Percentiles rank a stretch among this genome's conserved stretches.
Evolutionary conservation across 169 alveolate genomes (phyloP).

Genomic region (Babesia sp.): DNA sequence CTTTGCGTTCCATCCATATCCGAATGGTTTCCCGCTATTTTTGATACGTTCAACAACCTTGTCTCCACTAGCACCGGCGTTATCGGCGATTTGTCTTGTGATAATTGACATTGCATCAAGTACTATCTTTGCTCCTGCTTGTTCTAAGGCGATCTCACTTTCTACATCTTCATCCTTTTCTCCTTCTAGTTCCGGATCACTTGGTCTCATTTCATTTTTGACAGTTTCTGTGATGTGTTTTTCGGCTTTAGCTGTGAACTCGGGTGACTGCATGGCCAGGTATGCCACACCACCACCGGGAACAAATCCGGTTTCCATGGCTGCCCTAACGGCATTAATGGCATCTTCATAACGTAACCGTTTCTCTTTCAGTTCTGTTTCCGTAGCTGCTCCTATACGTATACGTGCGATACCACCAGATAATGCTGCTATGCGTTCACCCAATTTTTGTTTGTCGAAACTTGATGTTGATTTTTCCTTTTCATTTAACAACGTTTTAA

Average conservation of each 20-base stretch:
- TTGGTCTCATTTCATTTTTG: conserved; percentile 50
- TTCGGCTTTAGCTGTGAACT: conserved; percentile 69
- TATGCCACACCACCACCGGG: conserved; percentile 91
- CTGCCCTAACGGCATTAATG: conserved; percentile 86
- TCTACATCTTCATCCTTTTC: conserved; percentile 78
- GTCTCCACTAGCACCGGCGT: conserved; percentile 82
- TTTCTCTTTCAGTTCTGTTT: conserved; percentile 86
- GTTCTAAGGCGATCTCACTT: conserved; percentile 82
- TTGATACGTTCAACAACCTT: conserved; percentile 81
- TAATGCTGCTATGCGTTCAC: conserved; percentile 87
- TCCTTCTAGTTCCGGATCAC: conserved; percentile 35
- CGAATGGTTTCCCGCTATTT: conserved; percentile 81
- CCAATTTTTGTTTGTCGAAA: conserved; percentile 82
- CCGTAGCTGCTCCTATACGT: conserved; percentile 85
- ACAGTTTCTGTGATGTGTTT: conserved; percentile 76
- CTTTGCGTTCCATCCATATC: conserved; percentile 87
- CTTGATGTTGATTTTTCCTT: conserved; percentile 78
- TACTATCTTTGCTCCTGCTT: conserved; percentile 85
- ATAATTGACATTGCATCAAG: conserved; percentile 81
- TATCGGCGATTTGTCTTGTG: conserved; percentile 83
- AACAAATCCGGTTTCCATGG: conserved; percentile 86
- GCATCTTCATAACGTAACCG: conserved; percentile 85
- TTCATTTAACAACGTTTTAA: conserved; percentile 70
- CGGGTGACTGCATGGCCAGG: conserved; percentile 77
- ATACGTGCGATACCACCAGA: conserved; percentile 88